These are phyloP conservation scores for Botryotinia convoluta DNA, from an alignment of 2,329 filamentous ascomycete species.

Conservation along the genomic window DNA sequence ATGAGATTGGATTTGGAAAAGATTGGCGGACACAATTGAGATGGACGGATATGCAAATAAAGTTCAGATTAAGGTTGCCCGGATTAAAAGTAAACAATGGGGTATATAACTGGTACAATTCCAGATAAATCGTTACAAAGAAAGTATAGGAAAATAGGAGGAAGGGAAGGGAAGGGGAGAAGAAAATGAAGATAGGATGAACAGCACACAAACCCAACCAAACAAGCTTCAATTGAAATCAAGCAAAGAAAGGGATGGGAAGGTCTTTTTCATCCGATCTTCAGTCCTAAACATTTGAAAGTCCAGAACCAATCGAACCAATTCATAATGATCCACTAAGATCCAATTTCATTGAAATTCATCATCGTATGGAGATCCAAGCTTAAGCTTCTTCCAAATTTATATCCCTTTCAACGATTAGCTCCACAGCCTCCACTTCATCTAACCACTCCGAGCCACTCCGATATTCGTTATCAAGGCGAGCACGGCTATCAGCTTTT, in stretches of 20 bases:
- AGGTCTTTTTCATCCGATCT: not conserved
- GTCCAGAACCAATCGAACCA: constrained; percentile 11
- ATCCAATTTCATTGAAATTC: not conserved
- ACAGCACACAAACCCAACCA: not conserved
- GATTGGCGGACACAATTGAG: not conserved
- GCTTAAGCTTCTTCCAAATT: constrained; percentile 1
- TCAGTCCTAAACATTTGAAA: not conserved
- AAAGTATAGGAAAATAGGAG: not conserved
- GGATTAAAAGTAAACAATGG: not conserved
- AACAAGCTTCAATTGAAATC: not conserved
- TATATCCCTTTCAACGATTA: not conserved
- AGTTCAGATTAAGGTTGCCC: not conserved
- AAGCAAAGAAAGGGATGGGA: constrained; percentile 10
- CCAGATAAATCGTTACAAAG: not conserved
- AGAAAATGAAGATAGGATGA: not conserved
- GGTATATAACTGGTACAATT: not conserved
- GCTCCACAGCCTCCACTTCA: not conserved
- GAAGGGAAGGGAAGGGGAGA: not conserved
- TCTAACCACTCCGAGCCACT: not conserved
- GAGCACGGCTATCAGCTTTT: not conserved
- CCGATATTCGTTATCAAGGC: not conserved
- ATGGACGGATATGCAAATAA: not conserved
- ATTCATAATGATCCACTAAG: not conserved
- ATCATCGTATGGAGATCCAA: constrained; percentile 5
- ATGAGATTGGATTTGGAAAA: not conserved